phyloP scores from a whole-genome alignment of 2,329 filamentous ascomycete genomes.

The Escovopsis weberi region DNA sequence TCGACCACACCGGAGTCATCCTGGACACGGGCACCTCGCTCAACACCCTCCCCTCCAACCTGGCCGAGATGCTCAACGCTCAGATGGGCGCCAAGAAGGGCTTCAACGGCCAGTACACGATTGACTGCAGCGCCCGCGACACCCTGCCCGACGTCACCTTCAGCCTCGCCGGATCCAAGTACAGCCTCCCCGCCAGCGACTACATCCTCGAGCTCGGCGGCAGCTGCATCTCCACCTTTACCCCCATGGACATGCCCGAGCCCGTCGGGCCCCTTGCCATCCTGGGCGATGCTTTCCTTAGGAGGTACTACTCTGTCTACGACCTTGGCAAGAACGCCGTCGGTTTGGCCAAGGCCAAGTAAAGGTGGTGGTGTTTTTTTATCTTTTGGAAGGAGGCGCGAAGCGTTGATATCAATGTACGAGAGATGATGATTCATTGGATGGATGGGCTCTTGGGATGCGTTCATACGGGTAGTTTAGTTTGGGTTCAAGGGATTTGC shows the following conservation, averaged over 20 bases:
- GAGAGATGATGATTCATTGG: not conserved
- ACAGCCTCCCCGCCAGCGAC: slow-evolving; percentile 75
- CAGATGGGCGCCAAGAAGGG: slow-evolving; percentile 97
- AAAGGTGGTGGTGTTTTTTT: too few relatives aligned
- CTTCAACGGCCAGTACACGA: slow-evolving; percentile 89
- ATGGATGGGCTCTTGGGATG: not conserved
- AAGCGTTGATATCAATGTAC: not conserved
- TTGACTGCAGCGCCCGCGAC: slow-evolving; percentile 77
- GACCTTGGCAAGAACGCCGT: slow-evolving; percentile 82
- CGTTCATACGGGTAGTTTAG: not conserved
- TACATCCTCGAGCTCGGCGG: slow-evolving; percentile 94
- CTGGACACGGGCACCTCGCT: slow-evolving; percentile 97
- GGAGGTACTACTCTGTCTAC: slow-evolving; percentile 91
- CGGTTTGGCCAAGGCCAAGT: slow-evolving; percentile 74
- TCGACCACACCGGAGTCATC: slow-evolving; percentile 90
- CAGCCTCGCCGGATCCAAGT: slow-evolving; percentile 80
- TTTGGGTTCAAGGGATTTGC: not conserved
- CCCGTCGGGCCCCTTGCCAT: slow-evolving; percentile 87
- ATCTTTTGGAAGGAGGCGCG: not conserved
- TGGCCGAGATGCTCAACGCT: slow-evolving; percentile 93
- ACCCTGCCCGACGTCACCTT: slow-evolving; percentile 84
- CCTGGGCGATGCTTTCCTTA: slow-evolving; percentile 73
- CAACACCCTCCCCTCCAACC: slow-evolving; percentile 79
- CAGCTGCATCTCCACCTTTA: slow-evolving; percentile 93
- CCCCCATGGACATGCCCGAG: slow-evolving; percentile 86